Base-by-base conservation (phyloP, 2,329 filamentous ascomycete genomes). In the Plenodomus lindquistii region DNA sequence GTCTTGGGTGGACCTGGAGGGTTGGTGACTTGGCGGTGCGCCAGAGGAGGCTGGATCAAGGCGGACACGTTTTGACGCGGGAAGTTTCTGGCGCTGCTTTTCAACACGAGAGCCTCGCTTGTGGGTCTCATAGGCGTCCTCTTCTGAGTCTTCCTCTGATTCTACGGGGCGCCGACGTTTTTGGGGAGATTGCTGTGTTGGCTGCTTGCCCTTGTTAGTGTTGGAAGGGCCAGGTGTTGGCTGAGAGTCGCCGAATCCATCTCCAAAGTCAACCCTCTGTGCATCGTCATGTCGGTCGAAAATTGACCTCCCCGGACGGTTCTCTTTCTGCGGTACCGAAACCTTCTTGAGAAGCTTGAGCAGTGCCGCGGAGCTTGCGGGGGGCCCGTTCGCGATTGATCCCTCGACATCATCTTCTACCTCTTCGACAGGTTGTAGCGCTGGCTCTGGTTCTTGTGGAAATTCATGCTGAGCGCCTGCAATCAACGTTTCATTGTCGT, bases 111-210 rank as follows among this genome's bases (percentile, higher is more conserved):
- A 54, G 7, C 63, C 60, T 11, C 75, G 74, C 6, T 60, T 60
- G 41, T 73, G 69, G 2, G 63, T 63, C 34, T 78, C 73, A 48
- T 80, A 81, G 1, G 70, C 77, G 37, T 76, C 74, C 8, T 78
- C 75, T 2, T 72, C 72, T 2, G 53, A 57, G 7, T 62, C 53
- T 2, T 50, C 46, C 4, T 70, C 66, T 2, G 62, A 57, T 10
- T 66, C 69, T 64, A 63, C n/a, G 46, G 50, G 36, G 52, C 64
- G 46, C 48, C 42, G 41, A 40, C 63, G 52, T 50, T 66, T 65
- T 52, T 59, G 53, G 44, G 70, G 46, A n/a, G 52, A 56, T 15
- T 56, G 48, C 6, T 57, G 55, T 18, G 59, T 48, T 44, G 64
- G 59, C 58, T 71, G 55, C 45, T 66, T 71, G 37, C 54, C 54